Percentiles rank a stretch among this genome's conserved stretches.
These are phyloP conservation scores for Lactarius vividus DNA, from an alignment of 768 basidiomycete species.

Conservation along the genomic window DNA sequence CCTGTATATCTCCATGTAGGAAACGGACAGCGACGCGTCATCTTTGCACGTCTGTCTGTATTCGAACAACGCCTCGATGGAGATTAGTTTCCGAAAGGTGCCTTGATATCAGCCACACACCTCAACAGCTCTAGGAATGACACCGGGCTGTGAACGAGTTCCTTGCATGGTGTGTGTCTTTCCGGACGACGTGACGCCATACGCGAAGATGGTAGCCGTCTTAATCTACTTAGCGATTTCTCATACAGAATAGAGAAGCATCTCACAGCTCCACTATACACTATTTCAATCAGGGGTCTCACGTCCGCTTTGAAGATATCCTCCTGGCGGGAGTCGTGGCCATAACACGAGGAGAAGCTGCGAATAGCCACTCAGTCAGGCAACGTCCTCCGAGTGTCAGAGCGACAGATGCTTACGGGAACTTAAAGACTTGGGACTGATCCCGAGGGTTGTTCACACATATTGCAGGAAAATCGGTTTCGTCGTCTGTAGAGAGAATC, in stretches of 20 bases:
- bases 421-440: conserved; percentile 67
- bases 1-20: conserved; percentile 90
- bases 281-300: conserved; percentile 71
- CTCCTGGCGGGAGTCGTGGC: conserved; percentile 63
- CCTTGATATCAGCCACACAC: conserved; percentile 38
- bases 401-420: conserved; percentile 50
- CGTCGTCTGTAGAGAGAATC: conserved; percentile 43
- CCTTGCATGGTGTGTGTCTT: conserved; percentile 97
- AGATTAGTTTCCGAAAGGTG: neutral
- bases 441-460: conserved; percentile 71
- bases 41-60: conserved; percentile 31
- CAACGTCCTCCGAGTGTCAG: neutral
- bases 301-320: conserved; percentile 78
- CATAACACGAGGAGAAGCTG: conserved; percentile 78
- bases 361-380: neutral
- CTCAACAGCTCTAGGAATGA: conserved; percentile 79
- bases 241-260: neutral
- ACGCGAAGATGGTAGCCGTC: conserved; percentile 87
- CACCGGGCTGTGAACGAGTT: conserved; percentile 65
- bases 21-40: conserved; percentile 51
- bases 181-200: conserved; percentile 88
- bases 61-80: conserved; percentile 19
- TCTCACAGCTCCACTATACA: conserved; percentile 71
- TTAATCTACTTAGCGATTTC: conserved; percentile 31
- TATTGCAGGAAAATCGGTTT: conserved; percentile 47